phyloP scores from a whole-genome alignment of 495 filamentous ascomycete species.

The Lasiosphaeria ovina region DNA sequence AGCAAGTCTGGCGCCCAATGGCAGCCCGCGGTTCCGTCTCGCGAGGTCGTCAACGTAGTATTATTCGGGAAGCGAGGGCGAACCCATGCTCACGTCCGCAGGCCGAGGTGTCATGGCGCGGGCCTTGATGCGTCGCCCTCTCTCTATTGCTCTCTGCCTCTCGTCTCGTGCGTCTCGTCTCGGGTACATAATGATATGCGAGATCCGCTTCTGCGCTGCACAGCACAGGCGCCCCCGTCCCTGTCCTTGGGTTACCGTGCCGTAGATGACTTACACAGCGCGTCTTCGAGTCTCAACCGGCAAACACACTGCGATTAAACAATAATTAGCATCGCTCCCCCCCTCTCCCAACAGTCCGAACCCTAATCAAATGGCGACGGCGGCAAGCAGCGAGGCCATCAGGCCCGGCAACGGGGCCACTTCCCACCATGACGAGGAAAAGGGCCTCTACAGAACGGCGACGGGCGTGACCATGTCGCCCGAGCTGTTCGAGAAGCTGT shows the following conservation, averaged over 20 bases:
- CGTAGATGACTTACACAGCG: not conserved
- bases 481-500: conserved; percentile 59
- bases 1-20: too few species aligned
- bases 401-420: not conserved
- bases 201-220: not conserved
- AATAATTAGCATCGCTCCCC: not conserved
- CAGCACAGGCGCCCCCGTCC: not conserved
- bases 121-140: not conserved
- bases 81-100: too few species aligned
- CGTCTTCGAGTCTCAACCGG: not conserved
- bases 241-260: not conserved
- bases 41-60: too few species aligned
- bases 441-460: conserved; percentile 35
- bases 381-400: not conserved
- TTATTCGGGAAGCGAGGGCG: too few species aligned
- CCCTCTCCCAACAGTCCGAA: not conserved
- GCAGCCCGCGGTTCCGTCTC: too few species aligned
- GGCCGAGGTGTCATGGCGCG: not conserved
- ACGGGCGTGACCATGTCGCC: conserved; percentile 49
- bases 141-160: not conserved
- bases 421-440: conserved; percentile 35
- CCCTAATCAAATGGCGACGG: not conserved
- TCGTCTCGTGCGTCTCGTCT: not conserved
- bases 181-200: not conserved
- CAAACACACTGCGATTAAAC: too few species aligned